Evolutionary conservation across 2,329 filamentous ascomycete species (phyloP).

Genomic region (Fonsecaea multimorphosa): DNA sequence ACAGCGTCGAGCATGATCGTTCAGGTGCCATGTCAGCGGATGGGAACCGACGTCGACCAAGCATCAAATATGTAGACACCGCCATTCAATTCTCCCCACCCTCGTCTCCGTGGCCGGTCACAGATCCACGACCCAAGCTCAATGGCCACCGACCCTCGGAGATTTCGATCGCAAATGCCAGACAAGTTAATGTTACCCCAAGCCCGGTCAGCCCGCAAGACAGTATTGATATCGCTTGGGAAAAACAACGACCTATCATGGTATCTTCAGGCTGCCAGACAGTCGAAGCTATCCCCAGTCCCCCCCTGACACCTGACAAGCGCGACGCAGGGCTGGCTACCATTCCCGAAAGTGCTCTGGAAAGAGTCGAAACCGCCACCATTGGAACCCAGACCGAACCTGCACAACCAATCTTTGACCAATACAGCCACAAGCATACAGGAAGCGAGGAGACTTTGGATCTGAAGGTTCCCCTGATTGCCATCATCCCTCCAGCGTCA

Average conservation of each 20-base stretch:
- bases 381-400: conserved; percentile 38
- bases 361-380: conserved; percentile 34
- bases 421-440: conserved; percentile 32
- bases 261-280: conserved; percentile 54
- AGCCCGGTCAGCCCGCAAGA: conserved; percentile 32
- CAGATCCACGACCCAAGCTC: conserved; percentile 60
- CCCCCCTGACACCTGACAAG: conserved; percentile 46
- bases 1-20: conserved; percentile 37
- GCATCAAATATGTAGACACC: conserved; percentile 69
- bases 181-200: conserved; percentile 24
- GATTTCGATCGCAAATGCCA: conserved; percentile 31
- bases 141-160: conserved; percentile 40
- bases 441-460: conserved; percentile 36
- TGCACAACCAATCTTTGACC: conserved; percentile 14
- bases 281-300: conserved; percentile 46
- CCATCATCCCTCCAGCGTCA: conserved; percentile 85
- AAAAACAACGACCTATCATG: conserved; percentile 44
- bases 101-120: conserved; percentile 66
- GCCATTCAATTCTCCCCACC: conserved; percentile 85
- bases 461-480: conserved; percentile 79
- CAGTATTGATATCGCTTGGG: conserved; percentile 30
- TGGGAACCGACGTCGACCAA: conserved; percentile 17
- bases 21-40: conserved; percentile 10
- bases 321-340: conserved; percentile 31
- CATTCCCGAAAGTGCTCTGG: conserved; percentile 35